Evolutionary conservation across 2,329 filamentous ascomycete species (phyloP), one percentile per base, ranked within the genome.

Genomic region (Lasiodiplodia hormozganensis): DNA sequence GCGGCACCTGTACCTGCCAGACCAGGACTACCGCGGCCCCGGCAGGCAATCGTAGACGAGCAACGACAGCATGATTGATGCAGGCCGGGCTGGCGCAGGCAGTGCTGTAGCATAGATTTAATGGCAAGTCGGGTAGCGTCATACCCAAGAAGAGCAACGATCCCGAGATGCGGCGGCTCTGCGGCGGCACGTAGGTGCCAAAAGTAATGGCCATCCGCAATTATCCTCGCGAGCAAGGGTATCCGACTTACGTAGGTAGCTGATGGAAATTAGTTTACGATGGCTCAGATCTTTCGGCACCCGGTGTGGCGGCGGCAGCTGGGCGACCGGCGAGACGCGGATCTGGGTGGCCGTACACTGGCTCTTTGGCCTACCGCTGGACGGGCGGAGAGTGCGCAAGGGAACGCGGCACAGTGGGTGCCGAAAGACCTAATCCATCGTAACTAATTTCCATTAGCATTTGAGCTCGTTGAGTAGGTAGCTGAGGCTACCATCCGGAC

Each of bases 1-100:
- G 82, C 89, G 96, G 83, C 96, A 98, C 85, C 83, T 99, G 79
- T 99, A 98, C 82, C 87, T 99, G 77, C 96, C 96, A 53, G 95
- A 99, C 84, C 76, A 79, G 70, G 89, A 91, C 76, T 99, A 99
- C 84, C 85, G 87, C 72, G 92, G 88, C 79, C 95, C 86, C 73
- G 91, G 87, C 79, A 85, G 60, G 47, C 82, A 76, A 85, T 23
- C 54, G 73, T 79, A 78, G 73, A 67, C 28, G 3, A 23, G 25
- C 25, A 25, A 60, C 18, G 65, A 18, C 40, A 38, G 31, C 11
- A 31, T 31, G 53, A 67, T 56, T 53, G 14, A 67, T 47, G 43
- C 21, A 31, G 49, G 49, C 67, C 40, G 25, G 57, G 18, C 23
- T 53, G 64, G 70, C 68, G 70, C 31, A 21, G 60, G 47, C 2